Evolutionary conservation across 1,284 basidiomycete genomes (phyloP), one percentile per base, ranked within the genome.

Genomic region (Ustilago shanxiensis): DNA sequence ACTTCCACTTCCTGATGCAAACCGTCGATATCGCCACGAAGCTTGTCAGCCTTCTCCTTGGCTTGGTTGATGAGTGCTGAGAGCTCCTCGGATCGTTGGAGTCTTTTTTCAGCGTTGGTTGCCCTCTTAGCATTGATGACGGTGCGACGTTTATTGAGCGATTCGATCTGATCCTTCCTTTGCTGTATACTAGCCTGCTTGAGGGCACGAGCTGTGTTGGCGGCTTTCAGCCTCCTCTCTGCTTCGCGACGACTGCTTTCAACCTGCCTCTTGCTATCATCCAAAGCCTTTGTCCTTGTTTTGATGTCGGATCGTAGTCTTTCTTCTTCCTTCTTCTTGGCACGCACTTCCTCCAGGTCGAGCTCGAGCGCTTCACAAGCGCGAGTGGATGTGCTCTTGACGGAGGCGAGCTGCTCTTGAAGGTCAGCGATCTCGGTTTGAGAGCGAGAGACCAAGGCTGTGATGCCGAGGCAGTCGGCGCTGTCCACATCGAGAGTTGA

Each of bases 261-360:
- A 6, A 95, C 93, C 52, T 89, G 88, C 44, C 95, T 91, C 87
- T 93, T 94, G 66, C 91, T 89, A 82, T 98, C 95, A 80, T 98
- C 95, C 8, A 97, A 88, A 0, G 88, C 87, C 86, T 95, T 95
- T 58, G 93, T 93, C 59, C 91, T 90, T 22, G 90, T 86, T 85
- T 95, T 95, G 63, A 94, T 88, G 83, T 97, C 94, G 29, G 89
- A 87, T 60, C 93, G 90, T 28, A 90, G 89, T 2, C 88, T 88
- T 80, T 98, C 96, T 84, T 98, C 95, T 72, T 92, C 90, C 54
- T 92, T 92, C 85, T 95, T 95, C 68, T 90, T 89, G 59, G 90
- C 90, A 20, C 95, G 90, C 55, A 92, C 90, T 24, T 90, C 89
- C 33, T 92, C 91, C 41, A 98, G 88, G 78, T 94, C 92, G 7